These are phyloP conservation scores for Cercophora scortea DNA, from an alignment of 495 filamentous ascomycete genomes.

Conservation along the genomic window DNA sequence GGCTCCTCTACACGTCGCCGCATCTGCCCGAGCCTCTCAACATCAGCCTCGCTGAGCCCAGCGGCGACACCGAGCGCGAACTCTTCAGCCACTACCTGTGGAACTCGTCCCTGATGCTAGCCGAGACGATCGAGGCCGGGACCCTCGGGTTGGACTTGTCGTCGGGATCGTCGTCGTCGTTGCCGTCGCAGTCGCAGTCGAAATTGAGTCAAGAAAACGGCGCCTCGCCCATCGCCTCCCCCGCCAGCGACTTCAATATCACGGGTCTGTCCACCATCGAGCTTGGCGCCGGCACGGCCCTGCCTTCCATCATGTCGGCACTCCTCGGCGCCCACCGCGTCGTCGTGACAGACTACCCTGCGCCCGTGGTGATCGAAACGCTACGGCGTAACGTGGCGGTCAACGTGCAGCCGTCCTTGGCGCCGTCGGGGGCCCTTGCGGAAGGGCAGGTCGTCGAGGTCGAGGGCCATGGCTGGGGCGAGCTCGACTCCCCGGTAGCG, in stretches of 20 bases:
- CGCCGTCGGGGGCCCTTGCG: constrained; percentile 9
- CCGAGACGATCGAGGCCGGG: constrained; percentile 55
- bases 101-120: constrained; percentile 71
- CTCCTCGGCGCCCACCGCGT: constrained; percentile 56
- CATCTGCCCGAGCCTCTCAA: constrained; percentile 35
- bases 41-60: constrained; percentile 48
- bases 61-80: constrained; percentile 46
- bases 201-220: not conserved
- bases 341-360: constrained; percentile 73
- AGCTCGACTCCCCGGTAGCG: constrained; percentile 48
- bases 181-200: not conserved
- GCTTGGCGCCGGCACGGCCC: constrained; percentile 60
- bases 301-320: constrained; percentile 61
- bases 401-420: constrained; percentile 9
- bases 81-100: constrained; percentile 82
- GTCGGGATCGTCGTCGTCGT: not conserved
- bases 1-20: constrained; percentile 59
- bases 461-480: constrained; percentile 69
- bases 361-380: constrained; percentile 50
- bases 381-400: constrained; percentile 52
- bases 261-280: constrained; percentile 36
- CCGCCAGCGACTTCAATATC: constrained; percentile 22
- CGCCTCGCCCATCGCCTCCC: not conserved
- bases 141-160: constrained; percentile 12
- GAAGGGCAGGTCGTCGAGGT: constrained; percentile 28